These are phyloP conservation scores for Russula sp. DNA, from an alignment of 768 basidiomycete genomes.

Conservation along the genomic window DNA sequence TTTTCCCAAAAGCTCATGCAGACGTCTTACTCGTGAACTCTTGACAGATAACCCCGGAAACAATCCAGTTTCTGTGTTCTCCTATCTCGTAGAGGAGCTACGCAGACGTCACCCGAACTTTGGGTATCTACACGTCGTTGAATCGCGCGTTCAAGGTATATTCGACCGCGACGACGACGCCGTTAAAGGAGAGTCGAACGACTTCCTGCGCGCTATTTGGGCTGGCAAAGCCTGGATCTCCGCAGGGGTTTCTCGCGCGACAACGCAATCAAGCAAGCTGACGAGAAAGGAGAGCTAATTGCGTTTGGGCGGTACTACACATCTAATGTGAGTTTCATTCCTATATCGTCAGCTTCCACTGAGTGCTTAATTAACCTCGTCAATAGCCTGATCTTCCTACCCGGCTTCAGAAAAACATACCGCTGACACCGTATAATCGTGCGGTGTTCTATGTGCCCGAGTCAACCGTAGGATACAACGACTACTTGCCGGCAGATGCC, in stretches of 20 bases:
- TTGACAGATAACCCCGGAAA: conserved; percentile 46
- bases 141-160: conserved; percentile 32
- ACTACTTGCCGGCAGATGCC: neutral
- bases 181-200: conserved; percentile 36
- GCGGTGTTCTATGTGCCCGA: conserved; percentile 19
- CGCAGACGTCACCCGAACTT: conserved; percentile 41
- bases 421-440: conserved; percentile 34
- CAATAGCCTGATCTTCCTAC: conserved; percentile 39
- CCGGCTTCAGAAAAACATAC: conserved; percentile 34
- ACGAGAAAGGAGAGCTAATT: conserved; percentile 37
- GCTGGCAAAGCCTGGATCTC: conserved; percentile 41
- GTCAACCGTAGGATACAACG: neutral
- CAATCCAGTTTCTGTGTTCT: conserved; percentile 55
- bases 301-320: conserved; percentile 40
- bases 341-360: neutral
- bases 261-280: conserved; percentile 40
- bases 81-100: conserved; percentile 46
- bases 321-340: conserved; percentile 37
- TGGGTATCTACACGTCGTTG: conserved; percentile 42
- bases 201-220: conserved; percentile 50
- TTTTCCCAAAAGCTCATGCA: neutral
- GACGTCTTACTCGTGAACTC: neutral
- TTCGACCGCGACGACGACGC: neutral
- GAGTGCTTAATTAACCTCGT: neutral
- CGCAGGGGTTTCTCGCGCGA: conserved; percentile 48